phyloP scores from a whole-genome alignment of 371 early-diverging fungal genomes.

The Mortierella sp. region DNA sequence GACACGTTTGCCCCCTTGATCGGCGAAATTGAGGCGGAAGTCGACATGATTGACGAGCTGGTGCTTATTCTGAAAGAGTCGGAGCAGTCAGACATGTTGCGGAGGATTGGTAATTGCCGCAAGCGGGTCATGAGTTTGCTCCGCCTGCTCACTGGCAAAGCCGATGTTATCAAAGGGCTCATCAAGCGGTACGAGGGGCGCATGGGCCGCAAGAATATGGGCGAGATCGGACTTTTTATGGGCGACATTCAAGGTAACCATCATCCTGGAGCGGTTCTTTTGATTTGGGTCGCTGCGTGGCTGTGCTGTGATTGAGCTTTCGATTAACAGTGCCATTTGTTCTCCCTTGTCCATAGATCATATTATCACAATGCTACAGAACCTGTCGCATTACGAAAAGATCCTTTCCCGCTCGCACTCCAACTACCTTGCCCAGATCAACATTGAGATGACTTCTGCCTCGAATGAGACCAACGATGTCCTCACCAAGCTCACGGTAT shows the following conservation, averaged over 20 bases:
- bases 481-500: conserved; percentile 88
- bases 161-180: conserved; percentile 85
- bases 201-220: conserved; percentile 59
- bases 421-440: conserved; percentile 96
- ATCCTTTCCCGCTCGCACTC: conserved; percentile 92
- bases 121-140: conserved; percentile 86
- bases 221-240: conserved; percentile 79
- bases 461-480: conserved; percentile 94
- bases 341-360: conserved; percentile 75
- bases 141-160: conserved; percentile 82
- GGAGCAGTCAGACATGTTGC: conserved; percentile 90
- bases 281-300: neutral
- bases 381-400: conserved; percentile 90
- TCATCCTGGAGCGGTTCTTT: neutral
- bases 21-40: conserved; percentile 85
- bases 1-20: conserved; percentile 89
- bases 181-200: conserved; percentile 72
- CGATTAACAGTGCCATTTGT: neutral
- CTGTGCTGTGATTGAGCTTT: neutral
- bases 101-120: conserved; percentile 87
- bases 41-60: conserved; percentile 93
- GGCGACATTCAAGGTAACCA: conserved; percentile 89
- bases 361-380: conserved; percentile 94
- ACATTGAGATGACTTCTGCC: conserved; percentile 95
- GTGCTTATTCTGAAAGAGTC: conserved; percentile 80